Evolutionary conservation across 164 flowering plant species (phyloP), one percentile per base, ranked within the genome.

Genomic region (Warburgia ugandensis): DNA sequence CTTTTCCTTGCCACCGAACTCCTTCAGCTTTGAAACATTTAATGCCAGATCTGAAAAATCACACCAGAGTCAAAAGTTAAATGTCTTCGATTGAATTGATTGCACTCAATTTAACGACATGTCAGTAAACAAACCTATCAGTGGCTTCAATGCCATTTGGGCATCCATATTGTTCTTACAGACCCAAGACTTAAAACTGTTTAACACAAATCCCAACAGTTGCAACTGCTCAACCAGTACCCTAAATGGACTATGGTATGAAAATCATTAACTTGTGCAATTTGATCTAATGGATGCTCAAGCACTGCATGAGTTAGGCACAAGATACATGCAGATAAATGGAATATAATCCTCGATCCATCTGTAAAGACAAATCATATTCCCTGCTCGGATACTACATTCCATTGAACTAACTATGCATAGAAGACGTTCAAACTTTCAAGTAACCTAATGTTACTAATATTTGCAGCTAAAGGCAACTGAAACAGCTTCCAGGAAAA

Each of bases 161-260:
- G 97, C 97, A 77, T 94, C 95, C 68, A 76, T 36, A 21, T 86
- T 72, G 41, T 88, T 95, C 66, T 83, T 88, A 2, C 86, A 76
- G 29, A 64, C 78, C 58, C 86, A 92, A 7, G 92, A 83, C 69
- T 86, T 95, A 60, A n/a, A 72, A 94, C 67, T 88, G 94, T 59
- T 94, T 97, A 37, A 88, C 78, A 66, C 86, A 94, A 25, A 88
- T 61, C 58, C 97, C 67, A 30, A 94, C 75, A 2, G 99, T 94
- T 52, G 97, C 97, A 48, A 97, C 97, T 33, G 97, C 95, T 4
- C 97, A 88, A 54, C 99, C 97, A 53, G 99, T 94, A 54, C 95
- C 99, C 97, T 88, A 75, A 17, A 70, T 23, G 43, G 53, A 29
- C 26, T 9, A 21, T 9, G 30, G 31, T 25, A 17, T 13, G 11